Evolutionary conservation across 768 basidiomycete species (phyloP), one percentile per base, ranked within the genome.

Genomic region (Harrya chromipes): DNA sequence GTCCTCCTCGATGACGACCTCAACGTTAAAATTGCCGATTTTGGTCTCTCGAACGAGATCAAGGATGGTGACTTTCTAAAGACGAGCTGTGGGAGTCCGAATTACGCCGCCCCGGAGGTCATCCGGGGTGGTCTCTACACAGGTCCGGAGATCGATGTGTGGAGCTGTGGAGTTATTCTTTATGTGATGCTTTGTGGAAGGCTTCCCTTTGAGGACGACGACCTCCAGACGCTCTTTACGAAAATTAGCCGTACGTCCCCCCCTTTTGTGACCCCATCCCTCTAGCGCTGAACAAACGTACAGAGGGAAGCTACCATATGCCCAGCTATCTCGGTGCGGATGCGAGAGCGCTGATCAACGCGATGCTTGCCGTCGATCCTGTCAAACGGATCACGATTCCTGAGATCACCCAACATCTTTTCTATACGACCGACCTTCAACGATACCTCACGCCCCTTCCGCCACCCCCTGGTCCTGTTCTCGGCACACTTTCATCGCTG

Each of bases 101-200:
- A 99, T 68, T 99, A 99, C 61, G 97, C 97, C 47, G 95, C 97
- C 0, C 97, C 97, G 2, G 97, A 99, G 64, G 95, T 99, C 61
- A 97, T 99, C 56, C 82, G 87, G 16, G 97, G 97, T 6, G 90
- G 90, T 24, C 78, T 94, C 8, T 99, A 99, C 64, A 93, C 93
- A 0, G 97, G 97, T 1, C 94, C 95, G 0, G 97, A 98, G 70
- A 97, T 98, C 61, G 97, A 99, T 56, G 93, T 98, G 11, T 99
- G 97, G 97, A 93, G 90, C 58, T 90, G 90, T 47, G 97, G 97
- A 0, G 95, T 99, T n/a, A 98, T 99, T 57, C 80, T 99, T 44
- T 97, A 94, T 71, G 97, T 98, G 49, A 94, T 99, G 86, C 79
- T 99, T 5, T 94, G 90, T 62, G 97, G 95, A 5, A 76, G 89